Evolutionary conservation across 768 basidiomycete genomes (phyloP), one percentile per base, ranked within the genome.

Genomic region (Cubamyces lactineus): DNA sequence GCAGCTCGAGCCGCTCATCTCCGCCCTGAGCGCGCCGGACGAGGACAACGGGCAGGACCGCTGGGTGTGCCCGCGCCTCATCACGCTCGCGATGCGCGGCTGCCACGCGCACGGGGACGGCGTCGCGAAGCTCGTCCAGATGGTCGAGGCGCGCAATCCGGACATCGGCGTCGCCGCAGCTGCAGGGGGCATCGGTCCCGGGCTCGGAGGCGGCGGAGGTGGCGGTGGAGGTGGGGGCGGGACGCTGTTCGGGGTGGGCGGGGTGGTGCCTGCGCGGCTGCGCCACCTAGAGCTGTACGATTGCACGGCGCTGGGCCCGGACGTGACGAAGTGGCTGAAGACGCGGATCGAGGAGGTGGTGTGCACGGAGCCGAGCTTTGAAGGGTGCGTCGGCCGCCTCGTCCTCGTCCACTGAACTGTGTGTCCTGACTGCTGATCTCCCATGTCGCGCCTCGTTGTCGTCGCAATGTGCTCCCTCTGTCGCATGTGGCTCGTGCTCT

Each of bases 131-230:
- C 80, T 92, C 19, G 87, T 92, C 24, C 83, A 84, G 70, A 80
- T 91, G 75, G 80, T 92, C 21, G 88, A 91, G 49, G 82, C 82
- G 58, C 78, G 90, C 53, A 92, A 92, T 69, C 90, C 91, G 56
- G 75, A 72, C 52, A 70, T 73, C 47, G 72, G 69, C 52, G 28
- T 28, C 28, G 28, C 28, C 28, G 28, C 28, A 7, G 28, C 4
- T 7, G 71, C 70, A 12, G 73, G 69, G 23, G 45, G 30, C 19
- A 69, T 65, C 5, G 54, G 67, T n/a, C 5, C 23, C 39, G 42
- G 43, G 23, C 34, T 34, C 1, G 34, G 34, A 34, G 38, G 21
- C 23, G 51, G 47, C 30, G 74, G 70, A 24, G 71, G 68, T 7
- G 55, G 43, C 0, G 53, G 53, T 11, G 24, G 24, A 11, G 54